phyloP scores from a whole-genome alignment of 2,329 filamentous ascomycete species.

The Plenodomus lindquistii region DNA sequence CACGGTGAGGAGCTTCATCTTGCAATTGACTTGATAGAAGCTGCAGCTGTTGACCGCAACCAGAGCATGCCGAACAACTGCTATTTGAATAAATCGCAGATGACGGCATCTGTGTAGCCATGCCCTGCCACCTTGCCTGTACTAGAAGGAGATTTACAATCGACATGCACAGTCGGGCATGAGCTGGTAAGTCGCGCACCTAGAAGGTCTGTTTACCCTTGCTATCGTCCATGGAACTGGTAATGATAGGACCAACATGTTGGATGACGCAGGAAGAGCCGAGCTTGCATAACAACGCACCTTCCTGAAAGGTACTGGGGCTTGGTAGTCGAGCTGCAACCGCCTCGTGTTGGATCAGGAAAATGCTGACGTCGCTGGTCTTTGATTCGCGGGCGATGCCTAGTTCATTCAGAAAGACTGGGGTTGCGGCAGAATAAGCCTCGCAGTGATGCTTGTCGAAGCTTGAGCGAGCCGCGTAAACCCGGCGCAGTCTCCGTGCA shows the following conservation, averaged over 20 bases:
- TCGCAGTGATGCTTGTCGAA: slow-evolving; percentile 21
- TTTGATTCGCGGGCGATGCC: slow-evolving; percentile 6
- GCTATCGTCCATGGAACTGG: slow-evolving; percentile 3
- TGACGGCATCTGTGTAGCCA: slow-evolving; percentile 15
- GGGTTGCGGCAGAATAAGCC: slow-evolving; percentile 11
- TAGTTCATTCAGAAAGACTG: slow-evolving; percentile 4
- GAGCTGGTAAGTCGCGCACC: slow-evolving; percentile 1
- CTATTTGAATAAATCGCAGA: slow-evolving; percentile 21
- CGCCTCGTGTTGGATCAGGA: background rate
- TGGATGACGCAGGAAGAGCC: slow-evolving; percentile 12
- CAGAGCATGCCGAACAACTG: background rate
- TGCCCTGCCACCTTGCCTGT: slow-evolving; percentile 16
- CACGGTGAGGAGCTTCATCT: slow-evolving; percentile 39
- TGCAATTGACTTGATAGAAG: slow-evolving; percentile 14
- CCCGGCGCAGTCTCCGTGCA: too few relatives aligned
- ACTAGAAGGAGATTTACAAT: slow-evolving; percentile 18
- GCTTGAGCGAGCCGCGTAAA: slow-evolving; percentile 12
- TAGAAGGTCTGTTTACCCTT: slow-evolving; percentile 3
- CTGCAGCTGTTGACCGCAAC: slow-evolving; percentile 6
- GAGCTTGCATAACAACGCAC: slow-evolving; percentile 6
- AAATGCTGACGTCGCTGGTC: background rate
- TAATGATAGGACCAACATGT: slow-evolving; percentile 5
- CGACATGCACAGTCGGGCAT: background rate
- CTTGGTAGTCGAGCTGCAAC: slow-evolving; percentile 2
- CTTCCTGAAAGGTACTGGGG: slow-evolving; percentile 15